Percentiles rank a stretch among this genome's conserved stretches.
Evolutionary conservation across 1,284 basidiomycete species (phyloP).

Genomic region (Phylloboletellus chloephorus): DNA sequence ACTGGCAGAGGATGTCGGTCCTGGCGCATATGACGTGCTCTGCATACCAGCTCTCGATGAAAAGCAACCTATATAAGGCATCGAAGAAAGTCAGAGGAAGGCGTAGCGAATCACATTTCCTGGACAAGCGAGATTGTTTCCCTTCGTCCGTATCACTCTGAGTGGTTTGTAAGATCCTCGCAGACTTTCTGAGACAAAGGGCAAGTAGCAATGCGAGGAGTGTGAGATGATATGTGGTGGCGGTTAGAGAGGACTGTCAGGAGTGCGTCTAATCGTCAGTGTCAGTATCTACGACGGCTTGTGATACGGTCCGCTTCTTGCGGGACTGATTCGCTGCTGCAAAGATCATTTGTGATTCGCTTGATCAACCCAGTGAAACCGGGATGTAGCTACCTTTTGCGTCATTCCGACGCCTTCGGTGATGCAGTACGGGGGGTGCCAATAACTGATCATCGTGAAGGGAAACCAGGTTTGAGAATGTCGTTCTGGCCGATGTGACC

Average conservation of each 20-base stretch:
- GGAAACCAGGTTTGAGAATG: conserved; percentile 7
- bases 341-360: background rate
- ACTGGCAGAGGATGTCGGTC: too few species aligned
- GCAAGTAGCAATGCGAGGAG: too few species aligned
- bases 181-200: too few species aligned
- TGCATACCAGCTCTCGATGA: too few species aligned
- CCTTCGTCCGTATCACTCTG: too few species aligned
- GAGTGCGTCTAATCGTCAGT: conserved; percentile 1
- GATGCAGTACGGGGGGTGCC: conserved; percentile 10
- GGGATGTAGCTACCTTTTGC: conserved; percentile 3
- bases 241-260: conserved; percentile 6
- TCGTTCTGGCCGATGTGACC: conserved; percentile 11
- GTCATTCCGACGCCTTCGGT: conserved; percentile 16
- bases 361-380: conserved; percentile 1
- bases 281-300: conserved; percentile 9
- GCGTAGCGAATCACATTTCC: too few species aligned
- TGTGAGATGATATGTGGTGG: conserved; percentile 1
- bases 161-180: too few species aligned
- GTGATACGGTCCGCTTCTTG: conserved; percentile 2
- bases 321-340: conserved; percentile 3
- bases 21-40: too few species aligned
- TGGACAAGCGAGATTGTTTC: too few species aligned
- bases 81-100: too few species aligned
- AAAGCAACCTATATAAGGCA: too few species aligned
- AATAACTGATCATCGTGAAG: conserved; percentile 19